Base-by-base conservation (phyloP, 2,329 filamentous ascomycete genomes). In the Diaporthe citri region DNA sequence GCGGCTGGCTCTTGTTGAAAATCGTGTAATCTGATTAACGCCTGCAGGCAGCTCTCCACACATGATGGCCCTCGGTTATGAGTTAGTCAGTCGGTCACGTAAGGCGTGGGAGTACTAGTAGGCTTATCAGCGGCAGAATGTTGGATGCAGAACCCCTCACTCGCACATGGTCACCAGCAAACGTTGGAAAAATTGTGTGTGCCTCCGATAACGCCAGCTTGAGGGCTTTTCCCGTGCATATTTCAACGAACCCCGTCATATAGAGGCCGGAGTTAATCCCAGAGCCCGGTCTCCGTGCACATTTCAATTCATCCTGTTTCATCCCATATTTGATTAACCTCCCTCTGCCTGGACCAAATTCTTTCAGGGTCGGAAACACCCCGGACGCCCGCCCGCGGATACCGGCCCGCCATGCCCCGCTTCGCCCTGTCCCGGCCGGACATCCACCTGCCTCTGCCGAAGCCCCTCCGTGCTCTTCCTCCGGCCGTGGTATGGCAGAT, bases 401-500 rank as follows among this genome's bases (percentile, higher is more conserved):
- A 69, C 64, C 64, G 48, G 64, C 64, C 52, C 31, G 48, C 22
- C 31, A 79, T 79, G 77, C 66, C 76, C 43, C 56, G 69, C 59
- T 66, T 79, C 76, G 52, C 69, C 20, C 41, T 79, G 59, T 67
- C 75, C 41, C 57, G 70, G 70, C 56, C 57, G 70, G 70, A 72
- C 36, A 72, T 64, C 57, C 36, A 51, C 52, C 71, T 80, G 60
- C 78, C 75, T 17, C 74, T 82, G n/a, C 82, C 82, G 15, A 76
- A 76, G 15, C 73, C 75, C 70, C 78, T 85, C 70, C 75, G 77
- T 1, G 79, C 74, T 25, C 74, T 85, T 39, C 84, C 83, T 0
- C 69, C 75, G 9, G 79, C 82, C 8, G 82, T 83, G 0, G 74
- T 90, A 67, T 82, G 83, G 62, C 87, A 91, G 67, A 92, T 93